Evolutionary conservation across 169 alveolate species (phyloP).

Genomic region (Eimeria acervulina): DNA sequence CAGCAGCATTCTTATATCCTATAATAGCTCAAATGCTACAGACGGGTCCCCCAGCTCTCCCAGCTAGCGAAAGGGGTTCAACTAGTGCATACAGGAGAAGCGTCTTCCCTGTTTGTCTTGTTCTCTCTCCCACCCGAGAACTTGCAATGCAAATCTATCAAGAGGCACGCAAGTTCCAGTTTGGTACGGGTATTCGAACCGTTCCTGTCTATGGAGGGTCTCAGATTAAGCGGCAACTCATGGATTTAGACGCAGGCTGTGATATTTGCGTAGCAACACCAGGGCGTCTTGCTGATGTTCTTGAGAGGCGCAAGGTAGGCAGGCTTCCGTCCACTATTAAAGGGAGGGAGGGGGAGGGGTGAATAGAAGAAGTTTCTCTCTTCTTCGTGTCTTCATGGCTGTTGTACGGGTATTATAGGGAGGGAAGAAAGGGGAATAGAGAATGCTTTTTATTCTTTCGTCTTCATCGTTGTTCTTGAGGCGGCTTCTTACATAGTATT

Average conservation of each 20-base stretch:
- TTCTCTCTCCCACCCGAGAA: conserved; percentile 99
- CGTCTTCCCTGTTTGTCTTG: conserved; percentile 88
- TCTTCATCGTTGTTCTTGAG: too few relatives aligned
- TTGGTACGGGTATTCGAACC: conserved; percentile 95
- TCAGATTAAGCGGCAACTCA: conserved; percentile 93
- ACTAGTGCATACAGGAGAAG: conserved; percentile 51
- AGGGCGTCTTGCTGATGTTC: conserved; percentile 96
- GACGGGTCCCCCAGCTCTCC: conserved; percentile 82
- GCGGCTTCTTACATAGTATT: not conserved
- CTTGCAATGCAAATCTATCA: conserved; percentile 96
- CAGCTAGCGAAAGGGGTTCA: conserved; percentile 9
- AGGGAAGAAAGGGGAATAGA: too few relatives aligned
- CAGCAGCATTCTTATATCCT: conserved; percentile 98
- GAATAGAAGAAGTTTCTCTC: too few relatives aligned
- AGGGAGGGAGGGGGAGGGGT: too few relatives aligned
- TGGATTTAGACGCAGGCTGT: conserved; percentile 96
- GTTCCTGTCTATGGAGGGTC: conserved; percentile 96
- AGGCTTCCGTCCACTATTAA: too few relatives aligned
- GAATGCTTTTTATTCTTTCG: too few relatives aligned
- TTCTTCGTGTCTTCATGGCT: too few relatives aligned
- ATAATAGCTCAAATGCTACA: conserved; percentile 89
- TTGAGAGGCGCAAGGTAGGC: conserved; percentile 84
- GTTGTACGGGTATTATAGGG: too few relatives aligned
- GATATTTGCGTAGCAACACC: conserved; percentile 98
- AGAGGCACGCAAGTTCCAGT: conserved; percentile 95